Evolutionary conservation across 495 filamentous ascomycete species (phyloP).

Genomic region (Collariella sp.): DNA sequence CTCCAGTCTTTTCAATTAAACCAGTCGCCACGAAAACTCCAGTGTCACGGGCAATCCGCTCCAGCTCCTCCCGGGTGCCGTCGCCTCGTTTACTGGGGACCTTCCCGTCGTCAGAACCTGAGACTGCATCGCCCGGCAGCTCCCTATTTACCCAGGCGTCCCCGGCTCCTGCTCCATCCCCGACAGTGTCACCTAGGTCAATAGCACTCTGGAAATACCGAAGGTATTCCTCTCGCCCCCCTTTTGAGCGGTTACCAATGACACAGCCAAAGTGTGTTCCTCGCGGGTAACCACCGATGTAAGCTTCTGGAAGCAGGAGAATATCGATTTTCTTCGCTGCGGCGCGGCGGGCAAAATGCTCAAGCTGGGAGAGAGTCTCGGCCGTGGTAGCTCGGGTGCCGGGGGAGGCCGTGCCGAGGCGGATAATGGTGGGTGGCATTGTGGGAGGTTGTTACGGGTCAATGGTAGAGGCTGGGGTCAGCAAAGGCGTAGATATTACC

Average conservation of each 20-base stretch:
- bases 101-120: slow-evolving; percentile 51
- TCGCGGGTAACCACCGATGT: slow-evolving; percentile 86
- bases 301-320: slow-evolving; percentile 88
- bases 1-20: slow-evolving; percentile 69
- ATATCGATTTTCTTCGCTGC: slow-evolving; percentile 54
- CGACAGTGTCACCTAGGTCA: slow-evolving; percentile 80
- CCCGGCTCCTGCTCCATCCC: slow-evolving; percentile 52
- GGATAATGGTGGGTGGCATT: slow-evolving; percentile 38
- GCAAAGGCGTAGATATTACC: too few relatives aligned
- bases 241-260: slow-evolving; percentile 57
- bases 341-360: slow-evolving; percentile 45
- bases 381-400: slow-evolving; percentile 55
- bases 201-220: slow-evolving; percentile 69
- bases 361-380: slow-evolving; percentile 58
- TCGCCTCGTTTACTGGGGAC: slow-evolving; percentile 58
- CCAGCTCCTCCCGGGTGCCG: slow-evolving; percentile 75
- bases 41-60: slow-evolving; percentile 62
- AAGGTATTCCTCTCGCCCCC: slow-evolving; percentile 76
- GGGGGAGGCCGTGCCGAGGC: slow-evolving; percentile 70
- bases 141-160: slow-evolving; percentile 61
- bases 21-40: slow-evolving; percentile 75
- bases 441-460: not conserved
- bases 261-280: slow-evolving; percentile 68
- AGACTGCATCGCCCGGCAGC: slow-evolving; percentile 42
- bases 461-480: too few relatives aligned